Conservation (phyloP, 805 yeast species). For the Vanderwaltozyma yarrowii region DNA sequence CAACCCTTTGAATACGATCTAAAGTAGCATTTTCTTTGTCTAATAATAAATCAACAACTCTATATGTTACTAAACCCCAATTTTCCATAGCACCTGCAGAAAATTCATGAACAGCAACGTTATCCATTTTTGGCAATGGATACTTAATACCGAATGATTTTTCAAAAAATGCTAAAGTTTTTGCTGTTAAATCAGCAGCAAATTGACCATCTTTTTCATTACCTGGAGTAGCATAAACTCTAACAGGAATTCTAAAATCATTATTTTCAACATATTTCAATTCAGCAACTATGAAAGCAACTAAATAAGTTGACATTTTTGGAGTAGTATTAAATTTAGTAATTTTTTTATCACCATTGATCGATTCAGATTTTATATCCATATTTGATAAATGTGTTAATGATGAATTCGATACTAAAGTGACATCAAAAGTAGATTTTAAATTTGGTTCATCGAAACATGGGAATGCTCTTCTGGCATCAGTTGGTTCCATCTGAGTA, state of each 20-base stretch:
- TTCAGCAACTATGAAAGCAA: conserved; percentile 77
- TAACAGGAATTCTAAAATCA: conserved; percentile 62
- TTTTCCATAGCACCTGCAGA: conserved; percentile 89
- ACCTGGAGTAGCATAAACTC: conserved; percentile 76
- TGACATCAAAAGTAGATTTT: conserved; percentile 61
- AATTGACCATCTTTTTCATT: conserved; percentile 59
- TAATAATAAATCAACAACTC: conserved; percentile 63
- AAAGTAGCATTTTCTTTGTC: conserved; percentile 63
- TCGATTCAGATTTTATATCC: conserved; percentile 47
- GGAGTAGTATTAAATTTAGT: conserved; percentile 69
- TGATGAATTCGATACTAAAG: conserved; percentile 45
- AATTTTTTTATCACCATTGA: conserved; percentile 38
- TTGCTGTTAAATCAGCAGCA: conserved; percentile 66
- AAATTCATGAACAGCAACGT: conserved; percentile 76
- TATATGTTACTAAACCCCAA: conserved; percentile 70
- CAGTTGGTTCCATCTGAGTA: conserved; percentile 82
- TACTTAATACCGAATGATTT: conserved; percentile 63
- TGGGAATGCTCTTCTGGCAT: conserved; percentile 81
- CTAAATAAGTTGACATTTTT: conserved; percentile 73
- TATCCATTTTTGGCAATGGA: conserved; percentile 72
- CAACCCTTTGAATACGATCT: conserved; percentile 59
- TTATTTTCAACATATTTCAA: conserved; percentile 60
- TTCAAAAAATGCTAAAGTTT: conserved; percentile 65
- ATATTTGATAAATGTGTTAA: conserved; percentile 59
- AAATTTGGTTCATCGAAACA: conserved; percentile 77